Conservation (phyloP, 1,284 basidiomycete genomes). For the Cutaneotrichosporon daszewskae region DNA sequence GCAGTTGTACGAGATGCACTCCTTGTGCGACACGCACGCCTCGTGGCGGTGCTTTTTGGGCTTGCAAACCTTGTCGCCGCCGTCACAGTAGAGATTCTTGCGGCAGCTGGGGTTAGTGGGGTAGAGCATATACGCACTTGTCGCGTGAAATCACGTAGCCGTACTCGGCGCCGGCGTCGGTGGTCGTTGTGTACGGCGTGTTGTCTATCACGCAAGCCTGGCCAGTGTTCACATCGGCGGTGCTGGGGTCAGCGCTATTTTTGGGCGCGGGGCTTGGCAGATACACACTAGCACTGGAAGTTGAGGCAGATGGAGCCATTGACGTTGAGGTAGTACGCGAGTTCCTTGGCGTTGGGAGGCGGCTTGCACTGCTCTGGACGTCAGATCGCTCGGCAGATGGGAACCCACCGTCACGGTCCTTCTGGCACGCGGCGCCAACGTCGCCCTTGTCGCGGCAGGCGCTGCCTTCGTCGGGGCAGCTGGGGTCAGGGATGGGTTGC, state of each 20-base stretch:
- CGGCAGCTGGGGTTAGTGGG: conserved; percentile 31
- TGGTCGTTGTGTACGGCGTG: conserved; percentile 66
- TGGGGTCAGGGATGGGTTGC: conserved; percentile 42
- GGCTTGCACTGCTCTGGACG: conserved; percentile 64
- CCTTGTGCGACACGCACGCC: conserved; percentile 69
- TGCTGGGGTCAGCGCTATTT: conserved; percentile 51
- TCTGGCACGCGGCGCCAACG: conserved; percentile 67
- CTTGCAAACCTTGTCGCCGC: conserved; percentile 55
- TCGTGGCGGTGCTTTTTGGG: conserved; percentile 56
- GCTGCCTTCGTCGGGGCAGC: conserved; percentile 80
- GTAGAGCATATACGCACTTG: conserved; percentile 36
- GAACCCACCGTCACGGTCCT: conserved; percentile 75
- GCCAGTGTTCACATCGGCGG: conserved; percentile 64
- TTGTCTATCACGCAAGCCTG: conserved; percentile 67
- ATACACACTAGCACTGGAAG: conserved; percentile 66
- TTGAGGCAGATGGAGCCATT: conserved; percentile 79
- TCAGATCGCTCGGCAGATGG: neutral
- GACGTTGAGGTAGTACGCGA: conserved; percentile 64
- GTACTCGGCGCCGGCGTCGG: conserved; percentile 51
- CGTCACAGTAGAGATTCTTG: conserved; percentile 67
- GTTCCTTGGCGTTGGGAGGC: conserved; percentile 59
- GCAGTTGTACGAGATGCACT: conserved; percentile 76
- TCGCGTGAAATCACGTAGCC: conserved; percentile 72
- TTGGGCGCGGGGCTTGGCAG: neutral
- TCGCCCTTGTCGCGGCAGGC: conserved; percentile 59